Evolutionary conservation across 257 asterid species (phyloP).

Genomic region (Petunia axillaris): DNA sequence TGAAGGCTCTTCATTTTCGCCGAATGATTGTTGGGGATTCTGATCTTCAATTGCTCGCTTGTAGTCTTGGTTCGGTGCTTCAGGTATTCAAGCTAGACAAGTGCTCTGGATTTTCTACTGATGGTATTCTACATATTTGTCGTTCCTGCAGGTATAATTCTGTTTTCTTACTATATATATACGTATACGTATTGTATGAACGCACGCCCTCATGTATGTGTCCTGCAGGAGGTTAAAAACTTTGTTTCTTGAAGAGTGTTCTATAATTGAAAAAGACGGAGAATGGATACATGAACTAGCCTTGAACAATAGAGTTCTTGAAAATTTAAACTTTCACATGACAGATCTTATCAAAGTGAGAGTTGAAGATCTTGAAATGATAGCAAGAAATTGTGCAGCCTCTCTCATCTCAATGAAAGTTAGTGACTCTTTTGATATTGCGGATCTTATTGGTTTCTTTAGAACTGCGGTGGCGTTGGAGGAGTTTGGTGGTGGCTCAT

Average conservation of each 20-base stretch:
- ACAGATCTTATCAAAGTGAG: conserved; percentile 52
- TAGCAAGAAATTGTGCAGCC: conserved; percentile 63
- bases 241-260: conserved; percentile 74
- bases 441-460: conserved; percentile 58
- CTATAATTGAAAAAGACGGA: conserved; percentile 61
- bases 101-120: conserved; percentile 84
- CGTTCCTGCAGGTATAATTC: conserved; percentile 60
- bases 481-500: conserved; percentile 85
- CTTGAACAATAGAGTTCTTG: conserved; percentile 60
- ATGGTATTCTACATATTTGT: conserved; percentile 60
- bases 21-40: conserved; percentile 77
- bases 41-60: conserved; percentile 63
- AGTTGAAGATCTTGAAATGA: conserved; percentile 64
- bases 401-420: conserved; percentile 65
- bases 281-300: conserved; percentile 83
- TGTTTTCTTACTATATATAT: not conserved
- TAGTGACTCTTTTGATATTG: conserved; percentile 58
- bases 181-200: too few species aligned
- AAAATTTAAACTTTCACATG: conserved; percentile 71
- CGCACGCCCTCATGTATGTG: not conserved
- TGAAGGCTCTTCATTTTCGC: conserved; percentile 73
- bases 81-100: conserved; percentile 72
- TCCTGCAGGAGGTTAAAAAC: conserved; percentile 57
- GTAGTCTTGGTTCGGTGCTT: conserved; percentile 41
- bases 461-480: conserved; percentile 59